Conservation (phyloP, 2,329 filamentous ascomycete genomes). For the Clonostachys rhizophaga region DNA sequence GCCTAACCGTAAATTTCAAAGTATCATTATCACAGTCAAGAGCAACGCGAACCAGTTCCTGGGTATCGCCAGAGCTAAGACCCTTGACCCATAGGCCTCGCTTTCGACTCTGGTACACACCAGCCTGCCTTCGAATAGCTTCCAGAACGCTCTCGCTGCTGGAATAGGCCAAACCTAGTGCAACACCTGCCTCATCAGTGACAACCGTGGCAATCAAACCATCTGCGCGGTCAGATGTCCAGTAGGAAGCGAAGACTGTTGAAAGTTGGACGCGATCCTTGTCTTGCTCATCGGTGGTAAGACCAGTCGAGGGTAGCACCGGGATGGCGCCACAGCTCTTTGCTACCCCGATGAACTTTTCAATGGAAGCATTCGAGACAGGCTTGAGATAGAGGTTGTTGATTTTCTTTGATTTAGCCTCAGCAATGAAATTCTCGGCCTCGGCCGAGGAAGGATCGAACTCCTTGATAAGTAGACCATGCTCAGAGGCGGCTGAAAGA, state of each 20-base stretch:
- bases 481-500: constrained; percentile 37
- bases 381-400: constrained; percentile 47
- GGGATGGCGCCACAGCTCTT: constrained; percentile 58
- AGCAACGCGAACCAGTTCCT: constrained; percentile 79
- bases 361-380: constrained; percentile 35
- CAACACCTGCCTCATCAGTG: constrained; percentile 78
- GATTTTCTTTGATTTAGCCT: constrained; percentile 38
- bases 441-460: constrained; percentile 40
- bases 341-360: constrained; percentile 39
- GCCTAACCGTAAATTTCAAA: constrained; percentile 81
- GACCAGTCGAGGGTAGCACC: constrained; percentile 64
- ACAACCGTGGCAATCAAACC: constrained; percentile 87
- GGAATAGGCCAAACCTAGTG: constrained; percentile 90
- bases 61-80: constrained; percentile 87
- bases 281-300: constrained; percentile 66
- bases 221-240: constrained; percentile 78
- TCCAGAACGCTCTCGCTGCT: constrained; percentile 86
- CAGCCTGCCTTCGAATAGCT: constrained; percentile 70
- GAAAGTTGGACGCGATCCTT: constrained; percentile 53
- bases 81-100: constrained; percentile 96
- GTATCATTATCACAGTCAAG: constrained; percentile 94
- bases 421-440: constrained; percentile 35
- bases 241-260: constrained; percentile 68
- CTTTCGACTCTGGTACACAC: constrained; percentile 95
- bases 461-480: constrained; percentile 46